Percentiles rank a stretch among this genome's conserved stretches.
These are phyloP conservation scores for Castanopsis chinensis DNA, from an alignment of 306 rosid genomes.

Conservation along the genomic window DNA sequence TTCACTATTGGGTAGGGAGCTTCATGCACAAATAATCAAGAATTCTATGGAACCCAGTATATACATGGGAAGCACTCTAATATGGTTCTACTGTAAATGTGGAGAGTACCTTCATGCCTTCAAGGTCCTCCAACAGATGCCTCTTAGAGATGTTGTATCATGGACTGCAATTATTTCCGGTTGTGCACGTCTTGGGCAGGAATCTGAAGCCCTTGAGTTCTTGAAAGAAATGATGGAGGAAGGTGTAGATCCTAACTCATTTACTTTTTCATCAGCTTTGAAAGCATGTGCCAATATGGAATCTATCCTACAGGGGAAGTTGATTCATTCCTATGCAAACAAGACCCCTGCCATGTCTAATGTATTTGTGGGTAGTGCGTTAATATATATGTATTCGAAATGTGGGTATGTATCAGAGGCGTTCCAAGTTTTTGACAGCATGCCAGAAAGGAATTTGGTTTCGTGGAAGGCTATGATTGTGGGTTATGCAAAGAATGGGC, in stretches of 20 bases:
- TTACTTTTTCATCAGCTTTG: constrained; percentile 75
- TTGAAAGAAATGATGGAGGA: constrained; percentile 75
- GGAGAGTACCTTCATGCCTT: constrained; percentile 57
- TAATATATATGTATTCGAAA: constrained; percentile 79
- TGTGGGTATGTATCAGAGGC: constrained; percentile 80
- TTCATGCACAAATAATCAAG: constrained; percentile 74
- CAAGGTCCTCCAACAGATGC: constrained; percentile 71
- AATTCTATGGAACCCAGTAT: constrained; percentile 37
- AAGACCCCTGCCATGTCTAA: constrained; percentile 63
- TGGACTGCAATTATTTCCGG: constrained; percentile 98
- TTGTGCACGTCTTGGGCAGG: constrained; percentile 59
- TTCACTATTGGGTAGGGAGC: constrained; percentile 60
- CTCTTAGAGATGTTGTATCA: constrained; percentile 74
- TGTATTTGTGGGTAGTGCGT: constrained; percentile 83
- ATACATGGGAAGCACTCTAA: constrained; percentile 65
- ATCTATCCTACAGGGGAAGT: constrained; percentile 51
- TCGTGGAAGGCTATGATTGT: constrained; percentile 92
- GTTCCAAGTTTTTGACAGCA: constrained; percentile 66
- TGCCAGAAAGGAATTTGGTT: constrained; percentile 77
- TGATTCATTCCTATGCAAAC: constrained; percentile 75
- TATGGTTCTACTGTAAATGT: constrained; percentile 95
- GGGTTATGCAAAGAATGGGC: constrained; percentile 83
- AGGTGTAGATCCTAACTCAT: constrained; percentile 78
- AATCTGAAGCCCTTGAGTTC: constrained; percentile 67
- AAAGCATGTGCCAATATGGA: constrained; percentile 82